phyloP scores from a whole-genome alignment of 345 rosid genomes.

The Eucalyptus sideroxylon region DNA sequence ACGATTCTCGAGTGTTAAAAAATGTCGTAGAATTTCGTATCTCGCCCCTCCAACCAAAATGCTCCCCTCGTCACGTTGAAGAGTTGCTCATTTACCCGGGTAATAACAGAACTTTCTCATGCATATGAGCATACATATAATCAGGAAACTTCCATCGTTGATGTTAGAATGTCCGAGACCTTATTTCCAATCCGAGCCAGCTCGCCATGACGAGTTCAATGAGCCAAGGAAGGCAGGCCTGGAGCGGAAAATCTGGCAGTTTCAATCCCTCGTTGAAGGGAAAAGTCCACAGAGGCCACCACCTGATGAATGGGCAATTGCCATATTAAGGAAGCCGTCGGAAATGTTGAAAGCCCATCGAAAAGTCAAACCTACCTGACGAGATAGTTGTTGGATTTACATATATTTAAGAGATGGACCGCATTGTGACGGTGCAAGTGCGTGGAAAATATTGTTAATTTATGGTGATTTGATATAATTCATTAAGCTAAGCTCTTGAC shows the following conservation, averaged over 20 bases:
- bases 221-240: background rate
- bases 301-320: background rate
- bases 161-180: background rate
- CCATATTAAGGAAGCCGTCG: background rate
- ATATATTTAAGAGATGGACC: background rate
- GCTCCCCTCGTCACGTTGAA: background rate
- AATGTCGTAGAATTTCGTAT: background rate
- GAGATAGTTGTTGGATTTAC: background rate
- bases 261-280: background rate
- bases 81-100: background rate
- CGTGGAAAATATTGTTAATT: background rate
- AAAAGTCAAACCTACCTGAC: background rate
- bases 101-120: background rate
- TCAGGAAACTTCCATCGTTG: background rate
- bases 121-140: background rate
- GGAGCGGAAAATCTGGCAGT: background rate
- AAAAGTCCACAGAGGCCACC: background rate
- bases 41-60: background rate
- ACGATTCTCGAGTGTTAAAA: background rate
- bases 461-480: background rate
- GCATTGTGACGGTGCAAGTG: background rate
- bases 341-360: background rate
- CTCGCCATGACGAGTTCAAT: background rate
- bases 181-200: background rate
- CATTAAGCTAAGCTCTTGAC: background rate